Evolutionary conservation across 345 rosid species (phyloP).

Genomic region (Hevea brasiliensis): DNA sequence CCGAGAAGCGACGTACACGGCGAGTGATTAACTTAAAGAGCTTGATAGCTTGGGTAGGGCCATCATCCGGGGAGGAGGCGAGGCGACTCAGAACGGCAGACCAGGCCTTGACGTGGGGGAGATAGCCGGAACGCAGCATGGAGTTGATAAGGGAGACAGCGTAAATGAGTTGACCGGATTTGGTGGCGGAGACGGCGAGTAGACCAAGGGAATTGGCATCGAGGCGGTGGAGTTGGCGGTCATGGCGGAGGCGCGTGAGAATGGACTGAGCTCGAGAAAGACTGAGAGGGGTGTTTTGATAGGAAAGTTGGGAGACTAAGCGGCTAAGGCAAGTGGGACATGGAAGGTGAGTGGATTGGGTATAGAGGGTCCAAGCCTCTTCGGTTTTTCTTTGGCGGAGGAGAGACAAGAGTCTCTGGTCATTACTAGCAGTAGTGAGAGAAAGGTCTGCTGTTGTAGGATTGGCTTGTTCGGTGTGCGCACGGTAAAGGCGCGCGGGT

Average conservation of each 20-base stretch:
- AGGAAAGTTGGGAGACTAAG: conserved; percentile 78
- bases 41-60: conserved; percentile 58
- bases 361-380: conserved; percentile 77
- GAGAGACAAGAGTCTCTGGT: conserved; percentile 63
- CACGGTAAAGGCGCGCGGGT: conserved; percentile 29
- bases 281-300: conserved; percentile 49
- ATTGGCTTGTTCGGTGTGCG: conserved; percentile 23
- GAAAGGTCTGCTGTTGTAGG: conserved; percentile 36
- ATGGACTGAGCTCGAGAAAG: conserved; percentile 84
- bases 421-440: conserved; percentile 29
- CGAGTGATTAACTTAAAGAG: conserved; percentile 54
- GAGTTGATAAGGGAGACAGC: conserved; percentile 74
- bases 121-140: conserved; percentile 89
- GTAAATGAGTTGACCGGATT: conserved; percentile 67
- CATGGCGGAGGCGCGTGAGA: conserved; percentile 89
- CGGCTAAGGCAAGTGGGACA: conserved; percentile 89
- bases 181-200: conserved; percentile 76
- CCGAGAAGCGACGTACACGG: conserved; percentile 50
- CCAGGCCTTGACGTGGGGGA: conserved; percentile 93
- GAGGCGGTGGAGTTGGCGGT: conserved; percentile 81
- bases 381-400: conserved; percentile 77
- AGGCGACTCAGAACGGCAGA: conserved; percentile 78
- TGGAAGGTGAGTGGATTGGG: conserved; percentile 60
- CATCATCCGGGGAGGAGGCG: conserved; percentile 61
- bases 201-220: conserved; percentile 92